Base-by-base conservation (phyloP, 164 flowering plant species). In the Tinospora cordifolia region DNA sequence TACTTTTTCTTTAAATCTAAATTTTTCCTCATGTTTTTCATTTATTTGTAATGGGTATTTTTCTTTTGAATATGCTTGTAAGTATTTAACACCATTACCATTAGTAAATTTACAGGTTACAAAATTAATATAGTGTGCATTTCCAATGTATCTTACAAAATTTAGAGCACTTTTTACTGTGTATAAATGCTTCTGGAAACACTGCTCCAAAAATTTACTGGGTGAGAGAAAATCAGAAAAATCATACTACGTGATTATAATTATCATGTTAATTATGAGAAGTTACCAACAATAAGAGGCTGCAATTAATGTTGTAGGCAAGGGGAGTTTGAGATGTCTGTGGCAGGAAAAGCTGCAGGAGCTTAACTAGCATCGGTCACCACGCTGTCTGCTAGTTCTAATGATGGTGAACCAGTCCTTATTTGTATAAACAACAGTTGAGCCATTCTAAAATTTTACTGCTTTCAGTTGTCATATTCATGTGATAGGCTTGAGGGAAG, bases 331-430 rank as follows among this genome's bases (percentile, higher is more conserved):
- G 95, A 89, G 41, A 79, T 87, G 51, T 90, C 98, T 63, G 89
- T 95, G 24, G 92, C 89, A 14, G 97, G 98, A 79, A 88, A 85
- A 79, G 98, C 98, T 74, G 93, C 93, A 34, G 89, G 86, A 62
- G 97, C 95, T 41, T 97, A 93, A 77, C n/a, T 69, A 36, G 81
- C 84, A 39, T 89, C 83, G 47, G 77, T 64, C 57, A 88, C 90
- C 41, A 93, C 90, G 78, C 86, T 88, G 76, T 75, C 89, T 38
- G 81, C 84, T 21, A 75, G 75, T 67, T 24, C 90, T n/a, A 84
- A 84, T 74, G 83, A 69, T 73, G 92, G 93, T 44, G 93, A 89
- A 77, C 97, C 95, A 24, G 89, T 79, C 80, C 85, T 92, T 12
- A 89, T 89, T 89, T 94, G 97, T 90, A 78, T 39, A 60, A 57